Base-by-base conservation (phyloP, 148 eudicot species). In the Diospyros lotus region DNA sequence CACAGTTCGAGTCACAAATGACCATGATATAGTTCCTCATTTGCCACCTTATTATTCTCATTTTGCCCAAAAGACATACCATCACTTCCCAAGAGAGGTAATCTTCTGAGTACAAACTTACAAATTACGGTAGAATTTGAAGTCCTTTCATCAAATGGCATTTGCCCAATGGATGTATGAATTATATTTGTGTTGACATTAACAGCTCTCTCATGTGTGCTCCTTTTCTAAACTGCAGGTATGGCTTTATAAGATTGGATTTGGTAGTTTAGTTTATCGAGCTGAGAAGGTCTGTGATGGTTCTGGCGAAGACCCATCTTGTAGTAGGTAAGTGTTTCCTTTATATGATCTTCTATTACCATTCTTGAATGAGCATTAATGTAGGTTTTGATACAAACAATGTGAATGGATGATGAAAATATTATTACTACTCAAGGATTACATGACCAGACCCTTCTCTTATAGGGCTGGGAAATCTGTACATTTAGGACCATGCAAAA, bases 81-180 rank as follows among this genome's bases (percentile, higher is more conserved):
- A 85, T 83, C 99, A 96, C 75, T 86, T 93, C 77, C 92, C 98
- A 18, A 88, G 94, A 86, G 98, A 93, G 98, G 99, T 96, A 88
- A 75, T 44, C 5, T 39, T 71, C 17, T 42, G n/a, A 17, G 14
- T 77, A 14, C 65, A 68, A 48, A 28, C n/a, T 48, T 53, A 28
- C 28, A 28, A 28, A 28, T 28, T 28, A 28, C 28, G 28, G 28
- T 28, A 28, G 28, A 28, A 28, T 28, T 28, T 28, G 28, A 28
- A 28, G 28, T 28, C 28, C 28, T 28, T 28, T 28, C 28, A 28
- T 51, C 17, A 51, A 66, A 68, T 52, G 72, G 15, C 17, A 53
- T 8, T 14, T 41, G 12, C 8, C 59, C 3, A 9, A 55, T 55
- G 59, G 8, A 2, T 55, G 12, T 14, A 55, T 10, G 15, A 3